Evolutionary conservation across 352 stramenopile genomes (phyloP).

Genomic region (Phytophthora brassicae): DNA sequence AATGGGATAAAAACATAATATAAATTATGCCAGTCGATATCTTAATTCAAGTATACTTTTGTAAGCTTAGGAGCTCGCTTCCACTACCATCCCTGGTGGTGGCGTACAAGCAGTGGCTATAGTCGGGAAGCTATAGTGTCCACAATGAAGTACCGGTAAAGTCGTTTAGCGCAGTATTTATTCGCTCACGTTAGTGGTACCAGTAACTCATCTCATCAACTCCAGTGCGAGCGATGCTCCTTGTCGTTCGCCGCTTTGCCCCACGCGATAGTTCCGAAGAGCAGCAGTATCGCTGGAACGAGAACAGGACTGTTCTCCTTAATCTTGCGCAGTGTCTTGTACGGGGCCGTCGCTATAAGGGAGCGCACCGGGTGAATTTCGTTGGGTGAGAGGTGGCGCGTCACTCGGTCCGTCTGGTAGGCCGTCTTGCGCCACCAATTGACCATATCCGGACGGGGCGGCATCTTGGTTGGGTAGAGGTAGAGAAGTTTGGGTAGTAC

Average conservation of each 20-base stretch:
- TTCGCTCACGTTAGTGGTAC: too few relatives aligned
- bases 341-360: conserved; percentile 57
- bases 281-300: conserved; percentile 50
- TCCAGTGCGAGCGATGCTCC: conserved; percentile 66
- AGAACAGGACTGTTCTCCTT: conserved; percentile 62
- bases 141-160: too few relatives aligned
- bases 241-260: conserved; percentile 60
- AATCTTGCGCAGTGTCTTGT: conserved; percentile 71
- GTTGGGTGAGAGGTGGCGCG: conserved; percentile 59
- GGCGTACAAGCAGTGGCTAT: too few relatives aligned
- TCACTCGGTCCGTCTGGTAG: conserved; percentile 51
- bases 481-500: neutral
- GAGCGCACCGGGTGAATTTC: conserved; percentile 50
- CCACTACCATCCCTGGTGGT: too few relatives aligned
- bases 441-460: conserved; percentile 15
- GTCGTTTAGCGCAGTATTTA: too few relatives aligned
- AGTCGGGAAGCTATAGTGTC: too few relatives aligned
- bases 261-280: conserved; percentile 66
- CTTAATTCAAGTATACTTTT: neutral
- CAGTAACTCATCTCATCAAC: conserved; percentile 14
- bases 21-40: neutral
- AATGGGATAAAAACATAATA: neutral
- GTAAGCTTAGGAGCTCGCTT: too few relatives aligned
- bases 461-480: neutral
- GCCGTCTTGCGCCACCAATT: conserved; percentile 68